Conservation (phyloP, 2,329 filamentous ascomycete species). For the Malbranchea cinnamomea region DNA sequence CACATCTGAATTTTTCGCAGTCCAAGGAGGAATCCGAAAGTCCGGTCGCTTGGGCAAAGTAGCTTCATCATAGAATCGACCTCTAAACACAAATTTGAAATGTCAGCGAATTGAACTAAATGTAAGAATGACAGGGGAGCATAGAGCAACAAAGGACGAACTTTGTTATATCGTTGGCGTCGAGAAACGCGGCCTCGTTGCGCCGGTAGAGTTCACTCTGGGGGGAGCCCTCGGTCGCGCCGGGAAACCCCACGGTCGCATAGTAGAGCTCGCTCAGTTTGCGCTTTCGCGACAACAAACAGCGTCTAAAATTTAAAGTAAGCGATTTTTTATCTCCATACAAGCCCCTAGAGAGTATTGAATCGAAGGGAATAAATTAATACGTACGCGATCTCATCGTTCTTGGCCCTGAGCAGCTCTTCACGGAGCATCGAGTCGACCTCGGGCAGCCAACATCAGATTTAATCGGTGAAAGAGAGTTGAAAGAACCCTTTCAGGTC, state of each 20-base stretch:
- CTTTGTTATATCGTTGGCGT: constrained; percentile 43
- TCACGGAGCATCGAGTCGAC: constrained; percentile 35
- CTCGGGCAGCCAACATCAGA: constrained; percentile 35
- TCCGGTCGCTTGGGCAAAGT: constrained; percentile 32
- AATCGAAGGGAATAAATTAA: constrained; percentile 19
- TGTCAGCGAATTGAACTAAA: constrained; percentile 1
- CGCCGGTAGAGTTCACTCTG: constrained; percentile 38
- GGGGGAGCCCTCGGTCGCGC: constrained; percentile 38
- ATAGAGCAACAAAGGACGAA: constrained; percentile 25
- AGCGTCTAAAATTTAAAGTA: constrained; percentile 29
- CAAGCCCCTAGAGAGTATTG: constrained; percentile 9
- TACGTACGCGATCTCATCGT: constrained; percentile 37
- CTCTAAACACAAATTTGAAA: constrained; percentile 26
- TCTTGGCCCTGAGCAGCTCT: constrained; percentile 35
- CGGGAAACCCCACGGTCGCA: constrained; percentile 48
- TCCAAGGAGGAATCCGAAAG: too few species aligned
- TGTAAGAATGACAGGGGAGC: neutral
- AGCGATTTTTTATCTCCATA: constrained; percentile 19
- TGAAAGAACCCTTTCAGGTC: constrained; percentile 23
- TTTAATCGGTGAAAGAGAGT: constrained; percentile 31
- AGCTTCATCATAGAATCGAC: constrained; percentile 41
- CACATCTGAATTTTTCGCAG: too few species aligned
- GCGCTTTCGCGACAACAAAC: constrained; percentile 70
- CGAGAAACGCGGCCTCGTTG: constrained; percentile 39
- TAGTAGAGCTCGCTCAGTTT: constrained; percentile 81